A percentile compares a stretch with the other conserved stretches of the same genome.
Evolutionary conservation across 108 stramenopile species (phyloP).

Genomic region (Nitzschia sp.): DNA sequence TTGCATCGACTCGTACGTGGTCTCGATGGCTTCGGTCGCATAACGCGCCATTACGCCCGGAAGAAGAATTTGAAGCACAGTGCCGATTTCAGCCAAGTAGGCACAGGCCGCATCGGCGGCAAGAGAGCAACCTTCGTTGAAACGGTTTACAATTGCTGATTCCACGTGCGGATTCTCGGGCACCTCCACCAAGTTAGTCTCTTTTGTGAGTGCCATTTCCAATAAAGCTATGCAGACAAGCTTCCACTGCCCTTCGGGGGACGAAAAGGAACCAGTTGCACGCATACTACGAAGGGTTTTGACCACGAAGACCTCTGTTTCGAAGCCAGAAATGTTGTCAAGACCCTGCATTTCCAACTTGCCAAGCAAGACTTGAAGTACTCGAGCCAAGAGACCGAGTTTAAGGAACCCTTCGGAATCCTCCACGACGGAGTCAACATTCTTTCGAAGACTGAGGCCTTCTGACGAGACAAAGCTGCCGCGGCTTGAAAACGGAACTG

Average conservation of each 20-base stretch:
- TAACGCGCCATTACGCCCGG: constrained; percentile 48
- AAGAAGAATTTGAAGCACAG: constrained; percentile 65
- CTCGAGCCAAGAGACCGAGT: constrained; percentile 72
- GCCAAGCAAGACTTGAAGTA: constrained; percentile 74
- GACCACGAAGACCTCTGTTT: constrained; percentile 23
- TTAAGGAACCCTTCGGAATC: constrained; percentile 73
- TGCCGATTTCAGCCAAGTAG: constrained; percentile 57
- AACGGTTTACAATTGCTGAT: constrained; percentile 19
- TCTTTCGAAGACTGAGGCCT: constrained; percentile 11
- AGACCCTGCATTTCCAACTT: constrained; percentile 28
- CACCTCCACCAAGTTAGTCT: background rate
- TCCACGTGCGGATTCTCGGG: constrained; percentile 21
- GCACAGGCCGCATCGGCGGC: constrained; percentile 59
- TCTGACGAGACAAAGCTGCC: constrained; percentile 41
- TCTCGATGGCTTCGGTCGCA: constrained; percentile 3
- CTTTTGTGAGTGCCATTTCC: constrained; percentile 30
- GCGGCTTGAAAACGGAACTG: constrained; percentile 45
- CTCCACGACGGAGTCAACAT: constrained; percentile 51
- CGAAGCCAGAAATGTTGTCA: constrained; percentile 21
- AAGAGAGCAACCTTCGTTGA: constrained; percentile 51
- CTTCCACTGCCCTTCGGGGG: constrained; percentile 20
- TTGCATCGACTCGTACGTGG: constrained; percentile 1
- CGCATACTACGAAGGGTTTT: constrained; percentile 21
- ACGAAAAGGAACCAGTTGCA: background rate
- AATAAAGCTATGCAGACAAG: constrained; percentile 27